Base-by-base conservation (phyloP, 495 filamentous ascomycete genomes). In the Neurospora sp. region DNA sequence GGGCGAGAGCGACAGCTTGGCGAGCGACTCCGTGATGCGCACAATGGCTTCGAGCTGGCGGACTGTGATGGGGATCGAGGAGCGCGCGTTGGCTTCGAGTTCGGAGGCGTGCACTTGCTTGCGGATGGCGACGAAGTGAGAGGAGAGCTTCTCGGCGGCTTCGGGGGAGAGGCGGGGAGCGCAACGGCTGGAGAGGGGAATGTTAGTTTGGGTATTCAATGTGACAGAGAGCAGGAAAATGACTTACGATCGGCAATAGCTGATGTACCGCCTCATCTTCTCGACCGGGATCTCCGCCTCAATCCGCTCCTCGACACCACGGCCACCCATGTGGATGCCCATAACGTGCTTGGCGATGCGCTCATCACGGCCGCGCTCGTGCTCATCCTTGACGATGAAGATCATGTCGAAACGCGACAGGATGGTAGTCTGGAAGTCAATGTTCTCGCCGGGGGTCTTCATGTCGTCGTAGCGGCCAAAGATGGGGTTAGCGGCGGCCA, bases 321-420 rank as follows among this genome's bases (percentile, higher is more conserved):
- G 90, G 44, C 92, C 92, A 71, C 93, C 93, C 94, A 98, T 99
- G 78, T 98, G 94, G 74, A 98, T 94, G 68, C 91, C 92, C 93
- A 98, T 98, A 76, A 99, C 95, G 86, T 98, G 96, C 70, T 91
- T 93, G 14, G 96, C 96, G 70, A 99, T 98, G 1, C 87, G 90
- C 84, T 98, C 95, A 81, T 99, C 96, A 76, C 94, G 90, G 48
- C 86, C 89, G 48, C 93, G 89, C 69, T 96, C 92, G 81, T 99
- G 96, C 71, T 97, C 94, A 78, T 99, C 96, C 41, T 92, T 93
- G 68, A 99, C 94, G 75, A 99, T 97, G 86, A 98, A 99, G 77
- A 99, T 98, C 94, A 99, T 97, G 83, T 99, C 96, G 83, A 99
- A 99, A 84, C 96, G 91, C 2, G 96, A 98, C 69, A 99, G 81